Evolutionary conservation across 164 flowering plant genomes (phyloP).

Genomic region (Liquidambar formosana): DNA sequence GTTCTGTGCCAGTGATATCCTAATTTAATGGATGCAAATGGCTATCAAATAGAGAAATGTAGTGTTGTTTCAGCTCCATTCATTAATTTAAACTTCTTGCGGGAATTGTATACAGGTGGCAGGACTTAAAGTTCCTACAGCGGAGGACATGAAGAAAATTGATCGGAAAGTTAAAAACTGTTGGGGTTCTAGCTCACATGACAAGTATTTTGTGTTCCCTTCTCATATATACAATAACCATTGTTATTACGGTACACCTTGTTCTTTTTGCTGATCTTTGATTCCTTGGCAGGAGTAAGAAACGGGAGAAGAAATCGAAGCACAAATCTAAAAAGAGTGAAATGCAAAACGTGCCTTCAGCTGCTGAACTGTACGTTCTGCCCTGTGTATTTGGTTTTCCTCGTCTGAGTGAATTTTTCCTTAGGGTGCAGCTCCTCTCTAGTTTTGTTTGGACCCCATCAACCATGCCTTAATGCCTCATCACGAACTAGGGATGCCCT

Average conservation of each 20-base stretch:
- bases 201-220: slow-evolving; percentile 53
- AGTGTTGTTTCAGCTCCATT: background rate
- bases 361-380: slow-evolving; percentile 16
- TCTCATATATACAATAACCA: background rate
- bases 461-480: background rate
- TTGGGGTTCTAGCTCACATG: slow-evolving; percentile 79
- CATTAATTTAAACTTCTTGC: background rate
- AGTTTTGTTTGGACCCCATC: background rate
- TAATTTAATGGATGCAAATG: too few relatives aligned
- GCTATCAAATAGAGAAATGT: background rate
- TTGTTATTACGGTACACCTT: background rate
- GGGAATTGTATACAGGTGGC: slow-evolving; percentile 43
- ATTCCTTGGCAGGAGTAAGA: slow-evolving; percentile 42
- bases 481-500: background rate
- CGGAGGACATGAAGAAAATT: slow-evolving; percentile 88
- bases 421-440: background rate
- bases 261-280: slow-evolving; percentile 1
- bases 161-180: slow-evolving; percentile 90
- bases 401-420: background rate
- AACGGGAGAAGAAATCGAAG: slow-evolving; percentile 77
- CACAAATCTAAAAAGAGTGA: slow-evolving; percentile 64
- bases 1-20: too few relatives aligned
- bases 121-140: slow-evolving; percentile 57
- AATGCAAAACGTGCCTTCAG: slow-evolving; percentile 28
- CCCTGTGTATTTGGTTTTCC: background rate